phyloP scores from a whole-genome alignment of 768 basidiomycete genomes.

The Boletus sensibilis region DNA sequence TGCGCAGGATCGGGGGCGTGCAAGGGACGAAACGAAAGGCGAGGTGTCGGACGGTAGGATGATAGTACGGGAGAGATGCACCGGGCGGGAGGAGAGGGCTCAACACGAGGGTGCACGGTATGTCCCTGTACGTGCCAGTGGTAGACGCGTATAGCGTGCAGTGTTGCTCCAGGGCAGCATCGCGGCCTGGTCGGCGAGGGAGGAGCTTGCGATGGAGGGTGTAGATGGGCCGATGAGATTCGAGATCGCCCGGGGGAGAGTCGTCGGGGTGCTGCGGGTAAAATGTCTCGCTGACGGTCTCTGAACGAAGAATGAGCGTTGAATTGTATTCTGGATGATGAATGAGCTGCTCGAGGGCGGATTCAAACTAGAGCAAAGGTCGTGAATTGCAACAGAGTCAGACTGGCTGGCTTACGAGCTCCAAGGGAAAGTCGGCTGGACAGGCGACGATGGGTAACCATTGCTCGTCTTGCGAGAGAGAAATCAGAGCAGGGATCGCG shows the following conservation, averaged over 20 bases:
- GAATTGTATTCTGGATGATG: conserved; percentile 94
- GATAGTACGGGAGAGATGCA: conserved; percentile 77
- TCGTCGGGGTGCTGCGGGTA: conserved; percentile 42
- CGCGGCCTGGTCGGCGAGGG: conserved; percentile 76
- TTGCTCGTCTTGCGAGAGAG: conserved; percentile 2
- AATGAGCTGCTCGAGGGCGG: conserved; percentile 67
- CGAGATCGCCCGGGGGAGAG: conserved; percentile 21
- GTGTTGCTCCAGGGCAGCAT: conserved; percentile 69
- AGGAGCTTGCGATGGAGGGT: conserved; percentile 68
- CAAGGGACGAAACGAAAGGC: conserved; percentile 70
- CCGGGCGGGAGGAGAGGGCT: conserved; percentile 54
- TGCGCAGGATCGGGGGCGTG: conserved; percentile 23
- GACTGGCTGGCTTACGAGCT: conserved; percentile 37
- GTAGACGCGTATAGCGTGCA: conserved; percentile 64
- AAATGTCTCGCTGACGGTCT: conserved; percentile 43
- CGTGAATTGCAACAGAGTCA: not conserved
- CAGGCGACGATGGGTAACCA: conserved; percentile 41
- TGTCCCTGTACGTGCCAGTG: conserved; percentile 20
- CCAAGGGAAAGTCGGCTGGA: conserved; percentile 40
- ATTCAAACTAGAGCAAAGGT: conserved; percentile 58
- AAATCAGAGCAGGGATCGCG: conserved; percentile 3
- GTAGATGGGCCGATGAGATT: conserved; percentile 42
- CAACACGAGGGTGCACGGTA: conserved; percentile 47
- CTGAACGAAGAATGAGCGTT: conserved; percentile 83
- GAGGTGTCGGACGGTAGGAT: conserved; percentile 77